Base-by-base conservation (phyloP, 495 filamentous ascomycete genomes). In the Glonium stellatum region DNA sequence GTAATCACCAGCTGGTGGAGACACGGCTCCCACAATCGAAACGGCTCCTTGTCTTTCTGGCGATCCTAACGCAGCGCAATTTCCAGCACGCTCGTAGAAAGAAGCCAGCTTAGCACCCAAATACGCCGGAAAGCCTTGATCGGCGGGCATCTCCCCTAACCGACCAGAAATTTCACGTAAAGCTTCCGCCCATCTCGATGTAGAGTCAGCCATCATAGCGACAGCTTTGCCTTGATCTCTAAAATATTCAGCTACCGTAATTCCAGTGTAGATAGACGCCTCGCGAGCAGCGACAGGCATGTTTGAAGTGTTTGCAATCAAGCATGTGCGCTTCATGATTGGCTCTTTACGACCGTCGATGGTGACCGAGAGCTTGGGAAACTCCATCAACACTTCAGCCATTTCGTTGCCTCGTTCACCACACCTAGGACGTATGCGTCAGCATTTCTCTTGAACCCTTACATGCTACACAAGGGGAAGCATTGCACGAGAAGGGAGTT, bases 211-310 rank as follows among this genome's bases (percentile, higher is more conserved):
- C 92, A 99, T 97, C 93, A 99, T 97, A 64, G 93, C 90, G 19
- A 97, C 92, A 72, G 92, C 82, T 78, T 97, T 95, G 64, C 93
- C 93, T 77, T 97, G 92, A 69, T 99, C 93, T 73, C 93, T 87
- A 82, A 97, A 97, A 72, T 99, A 98, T 74, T 98, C 92, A 42
- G 95, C 90, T 8, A 97, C 87, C 1, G 93, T 97, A 66, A 97
- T 97, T 72, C 95, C 93, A 39, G 93, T 99, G 77, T 97, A 99
- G 71, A 99, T 99, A 48, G 93, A 99, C 59, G 93, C 93, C 74
- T 99, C 93, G 77, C 93, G 91, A 54, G 93, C 93, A 58, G 93
- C 93, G 69, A 99, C 93, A 63, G 93, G 93, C 93, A 99, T 99
- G 79, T 99, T 99, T 59, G 93, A 99, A 27, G 93, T 99, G 74